Evolutionary conservation across 768 basidiomycete species (phyloP), one percentile per base, ranked within the genome.

Genomic region (Atractiella rhizophila): DNA sequence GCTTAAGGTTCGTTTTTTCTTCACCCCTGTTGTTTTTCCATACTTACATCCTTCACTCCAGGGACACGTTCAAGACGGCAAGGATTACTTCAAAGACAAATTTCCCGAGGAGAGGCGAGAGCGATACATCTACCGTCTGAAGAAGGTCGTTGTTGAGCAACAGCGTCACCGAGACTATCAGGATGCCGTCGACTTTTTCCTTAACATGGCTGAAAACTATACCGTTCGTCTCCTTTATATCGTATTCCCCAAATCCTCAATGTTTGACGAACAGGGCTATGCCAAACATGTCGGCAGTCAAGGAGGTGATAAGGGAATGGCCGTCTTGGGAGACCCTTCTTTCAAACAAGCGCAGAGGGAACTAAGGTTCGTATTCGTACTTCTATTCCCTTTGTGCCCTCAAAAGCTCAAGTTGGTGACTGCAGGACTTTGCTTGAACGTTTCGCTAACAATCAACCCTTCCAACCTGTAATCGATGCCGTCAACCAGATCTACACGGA

Each of bases 81-180:
- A 69, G 53, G 64, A 72, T 25, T 76, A 79, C 58, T 50, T 91
- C 39, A 60, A 61, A 13, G 79, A 85, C 36, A 78, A 86, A 28
- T 85, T 91, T 66, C 85, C 86, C 0, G 66, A 76, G 50, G 85
- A 85, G 59, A 66, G 88, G 18, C 68, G 81, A 19, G 81, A 88
- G 40, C 81, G 81, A 54, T 91, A 83, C 59, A 77, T 96, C 54
- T 88, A 75, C 64, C 70, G 88, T 11, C 67, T 71, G 5, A 94
- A 94, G 66, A 94, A 91, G 71, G 77, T 40, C 15, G 70, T 91
- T 39, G 66, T 86, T 43, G 86, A 94, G 54, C 85, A 80, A 56
- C 85, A 91, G 60, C 74, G 75, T 54, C 83, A 88, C 59, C 66
- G 73, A 39, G 76, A 88, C 55, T 94, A 91, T 59, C 79, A 83